Conservation (phyloP, 139 green algal genomes). For the Micractinium conductrix region DNA sequence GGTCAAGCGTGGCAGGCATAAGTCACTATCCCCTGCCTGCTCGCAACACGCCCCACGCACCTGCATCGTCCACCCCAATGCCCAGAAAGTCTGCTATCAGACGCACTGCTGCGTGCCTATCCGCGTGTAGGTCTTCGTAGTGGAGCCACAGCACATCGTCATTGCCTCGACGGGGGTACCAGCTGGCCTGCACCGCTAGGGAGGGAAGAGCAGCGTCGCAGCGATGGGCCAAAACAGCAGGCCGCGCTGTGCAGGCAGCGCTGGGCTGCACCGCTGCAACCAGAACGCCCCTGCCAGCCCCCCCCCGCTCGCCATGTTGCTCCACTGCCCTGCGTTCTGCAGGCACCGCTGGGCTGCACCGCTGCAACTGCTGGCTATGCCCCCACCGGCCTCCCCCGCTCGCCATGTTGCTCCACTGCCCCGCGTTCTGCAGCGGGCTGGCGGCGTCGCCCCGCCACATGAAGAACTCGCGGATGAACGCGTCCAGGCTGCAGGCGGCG, state of each 20-base stretch:
- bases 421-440: conserved; percentile 37
- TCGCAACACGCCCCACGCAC: not conserved
- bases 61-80: conserved; percentile 28
- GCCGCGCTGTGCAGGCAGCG: too few relatives aligned
- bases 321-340: too few relatives aligned
- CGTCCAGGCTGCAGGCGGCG: conserved; percentile 25
- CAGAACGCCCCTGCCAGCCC: too few relatives aligned
- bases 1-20: too few relatives aligned
- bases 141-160: conserved; percentile 53
- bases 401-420: conserved; percentile 47
- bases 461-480: conserved; percentile 38
- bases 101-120: conserved; percentile 36
- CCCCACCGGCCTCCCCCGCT: not conserved
- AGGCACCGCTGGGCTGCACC: too few relatives aligned
- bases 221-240: too few relatives aligned
- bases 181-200: not conserved
- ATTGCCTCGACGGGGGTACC: not conserved
- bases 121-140: conserved; percentile 58
- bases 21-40: too few relatives aligned
- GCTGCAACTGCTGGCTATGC: too few relatives aligned
- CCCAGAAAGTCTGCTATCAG: conserved; percentile 50
- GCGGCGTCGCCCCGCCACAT: conserved; percentile 30
- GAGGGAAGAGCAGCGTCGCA: too few relatives aligned
- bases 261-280: too few relatives aligned
- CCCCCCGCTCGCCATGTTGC: conserved; percentile 31